phyloP scores from a whole-genome alignment of 2,329 filamentous ascomycete species.

The Ascomycota sp. region DNA sequence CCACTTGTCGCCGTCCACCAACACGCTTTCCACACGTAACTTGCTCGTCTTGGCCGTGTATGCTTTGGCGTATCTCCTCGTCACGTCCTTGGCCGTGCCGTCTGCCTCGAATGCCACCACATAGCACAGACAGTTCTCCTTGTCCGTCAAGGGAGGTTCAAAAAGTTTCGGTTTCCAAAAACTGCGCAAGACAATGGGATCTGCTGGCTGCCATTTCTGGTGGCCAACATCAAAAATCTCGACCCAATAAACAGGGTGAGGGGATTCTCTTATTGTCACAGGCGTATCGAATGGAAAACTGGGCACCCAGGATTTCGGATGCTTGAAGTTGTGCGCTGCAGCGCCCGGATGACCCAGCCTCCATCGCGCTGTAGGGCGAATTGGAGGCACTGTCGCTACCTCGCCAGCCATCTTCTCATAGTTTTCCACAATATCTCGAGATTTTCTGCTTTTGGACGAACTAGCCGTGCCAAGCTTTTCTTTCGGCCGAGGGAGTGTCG shows the following conservation, averaged over 20 bases:
- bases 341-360: conserved; percentile 34
- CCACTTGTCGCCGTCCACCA: conserved; percentile 29
- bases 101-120: conserved; percentile 72
- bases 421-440: conserved; percentile 4
- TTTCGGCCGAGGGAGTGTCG: conserved; percentile 23
- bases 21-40: conserved; percentile 47
- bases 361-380: conserved; percentile 19
- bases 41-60: conserved; percentile 82
- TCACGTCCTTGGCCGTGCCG: conserved; percentile 64
- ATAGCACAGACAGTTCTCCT: conserved; percentile 60
- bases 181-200: conserved; percentile 59
- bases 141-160: conserved; percentile 65
- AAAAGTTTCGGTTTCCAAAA: conserved; percentile 57
- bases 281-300: conserved; percentile 13
- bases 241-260: conserved; percentile 81
- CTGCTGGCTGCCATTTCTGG: conserved; percentile 81
- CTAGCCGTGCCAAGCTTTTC: conserved; percentile 10
- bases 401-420: conserved; percentile 19
- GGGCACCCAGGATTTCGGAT: conserved; percentile 18
- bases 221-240: conserved; percentile 72
- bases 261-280: conserved; percentile 41
- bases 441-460: conserved; percentile 12
- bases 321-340: conserved; percentile 27
- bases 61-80: conserved; percentile 65
- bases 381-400: conserved; percentile 9